Base-by-base conservation (phyloP, 768 basidiomycete genomes). In the Lentinus tigrinus region DNA sequence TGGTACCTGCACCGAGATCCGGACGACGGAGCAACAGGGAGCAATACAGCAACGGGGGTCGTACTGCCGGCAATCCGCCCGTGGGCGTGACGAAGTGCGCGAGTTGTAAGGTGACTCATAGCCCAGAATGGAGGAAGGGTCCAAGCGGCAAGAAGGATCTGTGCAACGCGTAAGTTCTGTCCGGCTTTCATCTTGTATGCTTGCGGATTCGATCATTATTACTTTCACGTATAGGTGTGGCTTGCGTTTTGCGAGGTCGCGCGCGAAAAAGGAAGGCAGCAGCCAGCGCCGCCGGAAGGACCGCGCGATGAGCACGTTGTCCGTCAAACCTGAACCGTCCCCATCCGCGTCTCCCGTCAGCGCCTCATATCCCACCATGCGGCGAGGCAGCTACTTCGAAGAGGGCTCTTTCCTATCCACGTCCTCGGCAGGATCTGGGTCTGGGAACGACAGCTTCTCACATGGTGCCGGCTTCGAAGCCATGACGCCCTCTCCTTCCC, bases 71-170 rank as follows among this genome's bases (percentile, higher is more conserved):
- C 19, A 90, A 87, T 64, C 81, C 91, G 21, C 91, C 92, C 0
- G 78, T 79, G 52, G 92, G 92, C 0, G 77, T 94, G 17, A 69
- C 81, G 57, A 82, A 82, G 65, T 95, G 92, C 72, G 81, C 85
- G 21, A 91, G 88, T 69, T 95, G 93, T 73, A 89, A 86, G 72
- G 86, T 80, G 11, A 91, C 87, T 7, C 80, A 81, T 8, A 93
- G 91, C 67, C 93, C 93, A 0, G 93, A 95, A 71, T 95, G 93
- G 93, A 78, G 93, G 69, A 95, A 95, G 72, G 93, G 93, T 19
- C 91, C 91, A 52, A 91, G 83, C 66, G 93, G 93, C 26, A 89
- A 89, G 72, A 95, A 95, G 74, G 91, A 95, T 71, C 78, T 95
- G 26, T 95, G 93, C 71, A 95, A 95, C 76, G 93, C 93, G 88